Evolutionary conservation across 768 basidiomycete species (phyloP).

Genomic region (Russula foetens): DNA sequence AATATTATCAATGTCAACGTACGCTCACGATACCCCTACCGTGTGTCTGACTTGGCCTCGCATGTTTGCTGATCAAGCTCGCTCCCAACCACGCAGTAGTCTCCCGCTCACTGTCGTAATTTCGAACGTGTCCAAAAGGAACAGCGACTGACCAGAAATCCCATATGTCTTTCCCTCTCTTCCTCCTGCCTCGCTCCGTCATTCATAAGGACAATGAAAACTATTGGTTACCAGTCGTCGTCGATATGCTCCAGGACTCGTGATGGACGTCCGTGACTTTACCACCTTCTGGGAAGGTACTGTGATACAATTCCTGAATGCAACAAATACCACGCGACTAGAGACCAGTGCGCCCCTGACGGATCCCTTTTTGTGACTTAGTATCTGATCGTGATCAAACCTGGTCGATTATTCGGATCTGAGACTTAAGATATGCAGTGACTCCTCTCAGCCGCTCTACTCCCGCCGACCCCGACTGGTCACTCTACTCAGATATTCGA

Average conservation of each 20-base stretch:
- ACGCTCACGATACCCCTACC: slow-evolving; percentile 19
- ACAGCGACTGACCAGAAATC: slow-evolving; percentile 56
- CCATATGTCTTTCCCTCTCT: slow-evolving; percentile 40
- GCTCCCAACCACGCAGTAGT: slow-evolving; percentile 47
- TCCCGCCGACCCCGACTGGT: too few species aligned
- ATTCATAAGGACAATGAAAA: background rate
- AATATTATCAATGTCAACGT: slow-evolving; percentile 78
- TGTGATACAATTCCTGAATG: too few species aligned
- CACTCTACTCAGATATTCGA: too few species aligned
- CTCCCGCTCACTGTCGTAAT: slow-evolving; percentile 63
- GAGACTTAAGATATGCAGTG: too few species aligned
- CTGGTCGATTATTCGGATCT: too few species aligned
- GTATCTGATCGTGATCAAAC: too few species aligned
- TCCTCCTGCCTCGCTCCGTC: background rate
- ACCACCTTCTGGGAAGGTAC: slow-evolving; percentile 49
- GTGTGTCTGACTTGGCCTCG: background rate
- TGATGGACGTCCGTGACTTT: slow-evolving; percentile 75
- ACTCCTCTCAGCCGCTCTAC: too few species aligned
- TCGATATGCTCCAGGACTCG: slow-evolving; percentile 47
- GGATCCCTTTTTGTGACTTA: too few species aligned
- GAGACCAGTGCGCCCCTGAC: too few species aligned
- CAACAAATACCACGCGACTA: too few species aligned
- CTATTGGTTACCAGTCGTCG: background rate
- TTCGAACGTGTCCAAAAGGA: slow-evolving; percentile 58
- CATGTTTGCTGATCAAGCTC: background rate